A percentile compares a stretch with the other conserved stretches of the same genome.
phyloP scores from a whole-genome alignment of 257 asterid genomes.

The Penstemon newberryi region DNA sequence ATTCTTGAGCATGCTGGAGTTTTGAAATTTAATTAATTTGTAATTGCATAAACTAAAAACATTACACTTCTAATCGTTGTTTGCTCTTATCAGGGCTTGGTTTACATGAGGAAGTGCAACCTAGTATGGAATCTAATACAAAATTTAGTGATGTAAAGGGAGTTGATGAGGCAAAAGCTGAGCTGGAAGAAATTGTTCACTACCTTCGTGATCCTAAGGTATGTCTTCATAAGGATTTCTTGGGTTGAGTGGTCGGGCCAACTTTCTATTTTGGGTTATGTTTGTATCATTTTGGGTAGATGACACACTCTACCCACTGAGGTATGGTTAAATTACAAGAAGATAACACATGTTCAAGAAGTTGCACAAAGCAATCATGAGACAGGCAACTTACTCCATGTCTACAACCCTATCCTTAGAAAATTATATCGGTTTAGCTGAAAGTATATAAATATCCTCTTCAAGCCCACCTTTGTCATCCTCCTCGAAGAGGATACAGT shows the following conservation, averaged over 20 bases:
- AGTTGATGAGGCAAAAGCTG: conserved; percentile 94
- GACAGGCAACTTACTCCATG: no score
- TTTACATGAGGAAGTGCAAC: conserved; percentile 85
- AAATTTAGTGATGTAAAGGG: conserved; percentile 93
- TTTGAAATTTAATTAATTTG: conserved; percentile 20
- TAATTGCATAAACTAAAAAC: conserved; percentile 7
- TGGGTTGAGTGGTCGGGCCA: neutral
- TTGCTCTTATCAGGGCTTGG: conserved; percentile 62
- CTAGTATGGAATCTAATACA: conserved; percentile 78
- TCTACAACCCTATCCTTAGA: no score
- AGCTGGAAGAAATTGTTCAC: conserved; percentile 94
- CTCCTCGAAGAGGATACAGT: neutral
- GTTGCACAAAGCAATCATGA: no score
- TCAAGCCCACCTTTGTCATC: conserved; percentile 4
- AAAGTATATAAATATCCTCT: neutral
- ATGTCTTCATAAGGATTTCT: conserved; percentile 7
- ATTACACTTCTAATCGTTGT: conserved; percentile 21
- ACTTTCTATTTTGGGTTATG: neutral
- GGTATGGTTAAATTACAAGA: no score
- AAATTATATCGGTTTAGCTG: no score
- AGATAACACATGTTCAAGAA: no score
- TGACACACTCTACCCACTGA: no score
- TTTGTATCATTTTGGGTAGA: no score
- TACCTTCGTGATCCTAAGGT: conserved; percentile 99
- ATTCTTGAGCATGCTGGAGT: neutral